These are phyloP conservation scores for Hypocreales sp. DNA, from an alignment of 2,329 filamentous ascomycete genomes.

Conservation along the genomic window DNA sequence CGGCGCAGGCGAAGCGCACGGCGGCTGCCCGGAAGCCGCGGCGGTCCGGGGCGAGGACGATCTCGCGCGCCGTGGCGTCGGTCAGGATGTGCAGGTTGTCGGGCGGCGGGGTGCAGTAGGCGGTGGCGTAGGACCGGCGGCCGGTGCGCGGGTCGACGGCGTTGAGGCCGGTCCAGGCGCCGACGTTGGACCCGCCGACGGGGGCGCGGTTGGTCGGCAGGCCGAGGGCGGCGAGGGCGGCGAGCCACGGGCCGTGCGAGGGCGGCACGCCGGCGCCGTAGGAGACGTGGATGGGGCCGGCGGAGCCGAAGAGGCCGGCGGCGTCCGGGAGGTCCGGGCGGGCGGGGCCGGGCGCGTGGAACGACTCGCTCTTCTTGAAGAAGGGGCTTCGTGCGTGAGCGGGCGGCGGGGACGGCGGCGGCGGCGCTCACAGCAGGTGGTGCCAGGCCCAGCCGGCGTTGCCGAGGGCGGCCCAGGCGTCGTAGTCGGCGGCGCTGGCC, in stretches of 20 bases:
- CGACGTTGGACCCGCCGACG: conserved; percentile 31
- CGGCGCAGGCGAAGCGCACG: conserved; percentile 18
- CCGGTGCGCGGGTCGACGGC: conserved; percentile 29
- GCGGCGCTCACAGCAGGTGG: conserved; percentile 13
- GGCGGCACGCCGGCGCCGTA: conserved; percentile 23
- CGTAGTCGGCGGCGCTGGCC: conserved; percentile 30
- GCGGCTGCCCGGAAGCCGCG: conserved; percentile 12
- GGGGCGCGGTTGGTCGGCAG: conserved; percentile 24
- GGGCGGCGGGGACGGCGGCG: too few relatives aligned
- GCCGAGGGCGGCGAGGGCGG: conserved; percentile 27
- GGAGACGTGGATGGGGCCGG: conserved; percentile 32
- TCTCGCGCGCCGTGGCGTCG: conserved; percentile 11
- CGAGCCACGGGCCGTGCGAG: conserved; percentile 30
- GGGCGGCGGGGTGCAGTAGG: conserved; percentile 24
- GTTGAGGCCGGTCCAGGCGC: conserved; percentile 32
- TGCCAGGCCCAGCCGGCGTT: conserved; percentile 45
- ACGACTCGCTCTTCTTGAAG: conserved; percentile 33
- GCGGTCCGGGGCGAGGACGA: conserved; percentile 11
- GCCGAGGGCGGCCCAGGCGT: conserved; percentile 41
- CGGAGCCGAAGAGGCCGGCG: conserved; percentile 24
- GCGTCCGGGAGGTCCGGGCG: conserved; percentile 17
- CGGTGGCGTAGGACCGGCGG: conserved; percentile 31
- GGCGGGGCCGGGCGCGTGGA: conserved; percentile 21
- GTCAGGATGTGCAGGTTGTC: conserved; percentile 25
- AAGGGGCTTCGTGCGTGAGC: conserved; percentile 31